These are phyloP conservation scores for Chlamydomonas schloesseri DNA, from an alignment of 139 green algal species.

Conservation along the genomic window DNA sequence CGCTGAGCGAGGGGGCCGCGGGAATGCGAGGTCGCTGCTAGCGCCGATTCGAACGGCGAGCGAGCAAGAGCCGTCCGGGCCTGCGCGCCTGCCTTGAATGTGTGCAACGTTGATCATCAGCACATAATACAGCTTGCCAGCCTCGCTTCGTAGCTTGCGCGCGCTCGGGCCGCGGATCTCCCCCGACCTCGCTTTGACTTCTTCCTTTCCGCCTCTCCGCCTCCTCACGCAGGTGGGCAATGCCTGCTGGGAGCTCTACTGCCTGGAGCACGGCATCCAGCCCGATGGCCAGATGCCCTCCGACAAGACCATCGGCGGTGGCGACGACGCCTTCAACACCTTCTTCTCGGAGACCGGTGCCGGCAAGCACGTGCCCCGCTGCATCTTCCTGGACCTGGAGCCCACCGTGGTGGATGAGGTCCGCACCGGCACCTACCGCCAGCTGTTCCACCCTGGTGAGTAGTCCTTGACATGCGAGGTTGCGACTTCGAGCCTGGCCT, in stretches of 20 bases:
- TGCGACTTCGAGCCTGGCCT: too few species aligned
- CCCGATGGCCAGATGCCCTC: slow-evolving; percentile 96
- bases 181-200: not conserved
- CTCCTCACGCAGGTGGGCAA: slow-evolving; percentile 84
- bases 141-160: not conserved
- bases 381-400: slow-evolving; percentile 98
- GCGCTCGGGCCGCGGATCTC: not conserved
- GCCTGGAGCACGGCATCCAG: slow-evolving; percentile 96
- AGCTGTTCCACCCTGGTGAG: slow-evolving; percentile 95
- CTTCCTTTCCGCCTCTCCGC: not conserved
- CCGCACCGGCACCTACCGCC: slow-evolving; percentile 94
- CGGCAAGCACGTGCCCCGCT: slow-evolving; percentile 93
- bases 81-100: too few species aligned
- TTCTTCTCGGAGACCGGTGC: slow-evolving; percentile 92
- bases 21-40: too few species aligned
- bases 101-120: too few species aligned
- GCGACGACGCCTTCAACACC: slow-evolving; percentile 96
- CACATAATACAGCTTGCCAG: too few species aligned
- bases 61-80: too few species aligned
- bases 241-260: slow-evolving; percentile 99
- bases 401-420: slow-evolving; percentile 97
- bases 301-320: slow-evolving; percentile 94
- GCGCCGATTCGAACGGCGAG: too few species aligned
- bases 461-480: too few species aligned
- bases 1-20: too few species aligned